phyloP scores from a whole-genome alignment of 2,329 filamentous ascomycete genomes.

The Ophiostoma ips region DNA sequence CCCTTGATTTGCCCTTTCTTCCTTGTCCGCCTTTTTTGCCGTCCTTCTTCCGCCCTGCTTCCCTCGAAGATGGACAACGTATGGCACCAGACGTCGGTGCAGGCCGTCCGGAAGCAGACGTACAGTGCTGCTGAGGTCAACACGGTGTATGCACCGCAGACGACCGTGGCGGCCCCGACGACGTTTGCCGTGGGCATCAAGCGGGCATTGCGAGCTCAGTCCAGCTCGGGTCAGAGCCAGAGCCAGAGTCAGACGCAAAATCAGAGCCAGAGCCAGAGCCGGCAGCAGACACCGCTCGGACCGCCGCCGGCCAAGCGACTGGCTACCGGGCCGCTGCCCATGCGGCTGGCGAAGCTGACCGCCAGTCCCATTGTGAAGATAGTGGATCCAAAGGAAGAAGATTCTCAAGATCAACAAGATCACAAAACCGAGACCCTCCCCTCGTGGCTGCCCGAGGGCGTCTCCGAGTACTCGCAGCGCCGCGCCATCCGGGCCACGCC shows the following conservation, averaged over 20 bases:
- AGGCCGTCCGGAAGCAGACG: constrained; percentile 6
- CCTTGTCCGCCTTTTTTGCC: not conserved
- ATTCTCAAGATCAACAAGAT: not conserved
- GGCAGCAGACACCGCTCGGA: not conserved
- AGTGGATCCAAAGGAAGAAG: not conserved
- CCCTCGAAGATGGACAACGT: not conserved
- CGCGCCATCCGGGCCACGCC: constrained; percentile 38
- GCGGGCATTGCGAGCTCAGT: constrained; percentile 2
- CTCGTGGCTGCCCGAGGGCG: constrained; percentile 27
- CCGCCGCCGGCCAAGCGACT: not conserved
- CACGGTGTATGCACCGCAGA: not conserved
- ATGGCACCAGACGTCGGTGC: constrained; percentile 13
- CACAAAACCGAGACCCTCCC: constrained; percentile 8
- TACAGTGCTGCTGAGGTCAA: not conserved
- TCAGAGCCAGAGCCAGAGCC: not conserved
- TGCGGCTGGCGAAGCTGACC: not conserved
- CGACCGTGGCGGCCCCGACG: not conserved
- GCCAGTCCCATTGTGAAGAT: not conserved
- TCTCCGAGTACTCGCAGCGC: constrained; percentile 44
- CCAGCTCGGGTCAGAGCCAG: not conserved
- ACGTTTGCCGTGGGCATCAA: constrained; percentile 5
- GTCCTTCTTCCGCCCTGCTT: too few species aligned
- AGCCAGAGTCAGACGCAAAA: not conserved
- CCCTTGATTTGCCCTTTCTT: not conserved
- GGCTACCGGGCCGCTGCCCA: not conserved